Base-by-base conservation (phyloP, 768 basidiomycete species). In the Phaeotremella skinneri region DNA sequence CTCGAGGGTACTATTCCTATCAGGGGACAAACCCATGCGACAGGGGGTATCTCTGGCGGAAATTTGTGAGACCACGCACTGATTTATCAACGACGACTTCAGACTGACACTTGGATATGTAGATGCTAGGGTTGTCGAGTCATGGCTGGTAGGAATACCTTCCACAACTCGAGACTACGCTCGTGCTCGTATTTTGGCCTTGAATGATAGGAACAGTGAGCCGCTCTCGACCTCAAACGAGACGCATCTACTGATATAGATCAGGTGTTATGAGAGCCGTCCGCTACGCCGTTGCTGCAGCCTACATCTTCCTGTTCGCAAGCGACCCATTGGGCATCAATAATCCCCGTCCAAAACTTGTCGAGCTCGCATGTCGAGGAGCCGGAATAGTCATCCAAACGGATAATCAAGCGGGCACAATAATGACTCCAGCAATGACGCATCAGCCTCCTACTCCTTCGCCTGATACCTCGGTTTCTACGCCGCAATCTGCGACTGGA, bases 81-180 rank as follows among this genome's bases (percentile, higher is more conserved):
- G 21, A 29, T 50, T 20, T 27, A 13, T n/a, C n/a, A n/a, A n/a
- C n/a, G n/a, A n/a, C n/a, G n/a, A n/a, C 17, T 25, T 26, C 27
- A 9, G 13, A n/a, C 30, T 49, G 31, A n/a, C n/a, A n/a, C n/a
- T n/a, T n/a, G n/a, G 25, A 2, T 14, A 13, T 7, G 30, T 32
- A 64, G 63, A 64, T 42, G 63, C 58, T 5, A 53, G 63, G 47
- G 63, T 64, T n/a, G 63, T 64, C 37, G 58, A 64, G 25, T 64
- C 63, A 27, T 64, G 63, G 63, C 58, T 64, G 6, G 59, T 64
- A 1, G 63, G 63, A 11, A 45, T 64, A 51, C 63, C 63, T 2
- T 60, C 58, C 2, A 54, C 58, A 3, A 52, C 63, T 4, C 41
- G 58, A 41, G 63, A 64, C 17, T 56, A 56, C 45, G 63, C 59